These are phyloP conservation scores for Neoscytalidium dimidiatum DNA, from an alignment of 2,329 filamentous ascomycete genomes.

Conservation along the genomic window DNA sequence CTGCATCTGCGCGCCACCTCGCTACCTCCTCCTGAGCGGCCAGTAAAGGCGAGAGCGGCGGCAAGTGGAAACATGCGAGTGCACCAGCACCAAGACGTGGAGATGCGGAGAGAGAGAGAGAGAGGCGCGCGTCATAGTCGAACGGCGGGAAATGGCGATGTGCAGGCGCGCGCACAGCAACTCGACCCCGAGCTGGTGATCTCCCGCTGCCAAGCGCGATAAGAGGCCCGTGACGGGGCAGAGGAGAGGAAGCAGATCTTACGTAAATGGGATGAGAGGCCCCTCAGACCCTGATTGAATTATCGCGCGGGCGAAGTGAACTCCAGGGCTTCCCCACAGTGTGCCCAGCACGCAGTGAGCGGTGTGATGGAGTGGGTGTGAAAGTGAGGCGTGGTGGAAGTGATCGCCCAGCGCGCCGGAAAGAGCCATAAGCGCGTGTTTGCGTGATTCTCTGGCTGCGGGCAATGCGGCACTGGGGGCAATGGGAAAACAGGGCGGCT, in stretches of 20 bases:
- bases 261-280: slow-evolving; percentile 12
- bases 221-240: slow-evolving; percentile 2
- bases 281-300: slow-evolving; percentile 8
- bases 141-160: slow-evolving; percentile 1
- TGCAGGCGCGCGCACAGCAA: not conserved
- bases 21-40: not conserved
- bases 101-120: slow-evolving; percentile 1
- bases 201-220: slow-evolving; percentile 4
- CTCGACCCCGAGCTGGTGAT: not conserved
- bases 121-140: not conserved
- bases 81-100: not conserved
- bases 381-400: slow-evolving; percentile 2
- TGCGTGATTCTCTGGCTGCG: not conserved
- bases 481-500: not conserved
- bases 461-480: not conserved
- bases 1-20: not conserved
- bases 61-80: not conserved
- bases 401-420: not conserved
- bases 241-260: slow-evolving; percentile 5
- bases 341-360: not conserved
- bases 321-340: slow-evolving; percentile 15
- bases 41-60: no score
- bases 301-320: slow-evolving; percentile 4
- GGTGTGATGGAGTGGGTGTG: not conserved
- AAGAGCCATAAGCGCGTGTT: not conserved